phyloP scores from a whole-genome alignment of 768 basidiomycete species.

The Amylocystis lapponica region DNA sequence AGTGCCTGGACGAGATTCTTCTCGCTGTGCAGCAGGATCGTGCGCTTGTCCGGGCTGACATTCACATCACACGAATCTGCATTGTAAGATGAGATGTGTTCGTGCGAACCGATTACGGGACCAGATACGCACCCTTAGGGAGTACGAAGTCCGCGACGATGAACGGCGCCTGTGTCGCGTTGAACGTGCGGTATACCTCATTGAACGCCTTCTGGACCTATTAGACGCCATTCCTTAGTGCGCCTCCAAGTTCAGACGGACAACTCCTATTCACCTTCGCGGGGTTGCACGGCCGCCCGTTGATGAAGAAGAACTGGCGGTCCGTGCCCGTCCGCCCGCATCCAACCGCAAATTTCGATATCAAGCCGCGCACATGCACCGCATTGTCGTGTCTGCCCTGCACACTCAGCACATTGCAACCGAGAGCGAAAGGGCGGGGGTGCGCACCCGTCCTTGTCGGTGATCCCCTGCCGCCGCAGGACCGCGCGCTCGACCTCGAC shows the following conservation, averaged over 20 bases:
- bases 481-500: slow-evolving; percentile 60
- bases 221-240: neutral
- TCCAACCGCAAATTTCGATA: slow-evolving; percentile 76
- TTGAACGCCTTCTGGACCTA: slow-evolving; percentile 88
- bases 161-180: slow-evolving; percentile 69
- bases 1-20: slow-evolving; percentile 69
- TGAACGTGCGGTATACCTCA: slow-evolving; percentile 87
- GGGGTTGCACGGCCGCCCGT: slow-evolving; percentile 82
- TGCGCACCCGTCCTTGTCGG: slow-evolving; percentile 11
- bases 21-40: slow-evolving; percentile 88
- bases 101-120: too few species aligned
- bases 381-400: slow-evolving; percentile 17
- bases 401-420: neutral
- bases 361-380: slow-evolving; percentile 66
- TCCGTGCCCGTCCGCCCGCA: slow-evolving; percentile 76
- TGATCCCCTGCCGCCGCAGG: slow-evolving; percentile 37
- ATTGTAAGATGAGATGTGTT: too few species aligned
- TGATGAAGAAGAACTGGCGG: slow-evolving; percentile 89
- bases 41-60: slow-evolving; percentile 95
- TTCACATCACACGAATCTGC: slow-evolving; percentile 86
- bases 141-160: slow-evolving; percentile 79
- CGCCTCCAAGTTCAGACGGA: neutral
- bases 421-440: neutral
- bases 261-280: slow-evolving; percentile 47
- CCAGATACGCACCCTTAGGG: slow-evolving; percentile 60